These are phyloP conservation scores for Pneumocystis sp. DNA, from an alignment of 1,139 yeast species.

Conservation along the genomic window DNA sequence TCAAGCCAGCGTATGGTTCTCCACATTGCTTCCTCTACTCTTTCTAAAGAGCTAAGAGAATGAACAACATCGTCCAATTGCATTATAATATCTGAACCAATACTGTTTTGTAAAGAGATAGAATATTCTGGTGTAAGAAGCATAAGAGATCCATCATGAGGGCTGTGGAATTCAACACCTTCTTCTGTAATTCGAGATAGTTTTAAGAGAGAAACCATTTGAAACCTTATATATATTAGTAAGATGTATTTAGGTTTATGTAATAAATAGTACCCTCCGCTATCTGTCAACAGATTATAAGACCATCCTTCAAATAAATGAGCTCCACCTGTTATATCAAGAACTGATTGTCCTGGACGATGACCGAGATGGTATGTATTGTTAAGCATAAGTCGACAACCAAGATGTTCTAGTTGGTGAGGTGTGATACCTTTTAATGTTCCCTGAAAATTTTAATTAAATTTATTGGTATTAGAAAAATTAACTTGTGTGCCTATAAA, in stretches of 20 bases:
- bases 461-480: neutral
- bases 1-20: slow-evolving; percentile 33
- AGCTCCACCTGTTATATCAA: slow-evolving; percentile 32
- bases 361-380: slow-evolving; percentile 33
- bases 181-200: slow-evolving; percentile 33
- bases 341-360: slow-evolving; percentile 30
- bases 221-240: slow-evolving; percentile 19
- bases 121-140: slow-evolving; percentile 34
- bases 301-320: slow-evolving; percentile 31
- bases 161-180: slow-evolving; percentile 31
- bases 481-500: slow-evolving; percentile 4
- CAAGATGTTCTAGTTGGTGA: slow-evolving; percentile 28
- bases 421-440: slow-evolving; percentile 33
- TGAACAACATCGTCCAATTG: slow-evolving; percentile 33
- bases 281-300: slow-evolving; percentile 30
- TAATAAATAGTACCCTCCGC: slow-evolving; percentile 24
- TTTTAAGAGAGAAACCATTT: slow-evolving; percentile 33
- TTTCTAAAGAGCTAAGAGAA: slow-evolving; percentile 30
- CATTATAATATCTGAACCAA: slow-evolving; percentile 34
- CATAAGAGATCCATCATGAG: slow-evolving; percentile 35
- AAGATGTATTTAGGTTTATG: neutral
- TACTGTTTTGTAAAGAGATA: slow-evolving; percentile 30
- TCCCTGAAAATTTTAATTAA: slow-evolving; percentile 22
- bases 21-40: slow-evolving; percentile 31
- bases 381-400: slow-evolving; percentile 30